Conservation (phyloP, 148 eudicot genomes). For the Camellia japonica region DNA sequence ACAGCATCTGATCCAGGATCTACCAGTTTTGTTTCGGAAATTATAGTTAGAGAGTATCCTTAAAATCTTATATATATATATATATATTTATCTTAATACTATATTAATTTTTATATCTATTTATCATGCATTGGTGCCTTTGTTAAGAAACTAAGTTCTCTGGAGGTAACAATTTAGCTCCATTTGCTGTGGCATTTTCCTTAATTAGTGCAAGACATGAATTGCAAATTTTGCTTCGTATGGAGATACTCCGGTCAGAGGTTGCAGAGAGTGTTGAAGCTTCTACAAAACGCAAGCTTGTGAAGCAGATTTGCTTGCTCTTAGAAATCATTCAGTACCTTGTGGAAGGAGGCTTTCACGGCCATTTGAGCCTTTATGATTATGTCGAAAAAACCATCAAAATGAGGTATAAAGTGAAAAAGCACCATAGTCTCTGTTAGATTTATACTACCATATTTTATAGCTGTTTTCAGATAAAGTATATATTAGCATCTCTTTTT, state of each 20-base stretch:
- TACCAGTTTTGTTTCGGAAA: conserved; percentile 26
- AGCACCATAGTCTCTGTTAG: background rate
- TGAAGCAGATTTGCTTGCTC: conserved; percentile 76
- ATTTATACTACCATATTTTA: background rate
- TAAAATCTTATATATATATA: conserved; percentile 8
- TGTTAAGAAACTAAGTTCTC: background rate
- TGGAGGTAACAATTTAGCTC: background rate
- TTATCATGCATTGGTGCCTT: background rate
- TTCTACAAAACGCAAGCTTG: conserved; percentile 55
- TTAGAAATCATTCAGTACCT: conserved; percentile 78
- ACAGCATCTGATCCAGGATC: conserved; percentile 21
- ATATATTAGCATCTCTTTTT: background rate
- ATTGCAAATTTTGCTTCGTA: conserved; percentile 78
- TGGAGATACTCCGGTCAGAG: conserved; percentile 81
- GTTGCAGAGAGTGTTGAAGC: conserved; percentile 42
- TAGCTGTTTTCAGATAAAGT: background rate
- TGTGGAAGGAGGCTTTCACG: conserved; percentile 87
- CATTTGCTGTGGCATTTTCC: conserved; percentile 27
- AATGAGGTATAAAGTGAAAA: conserved; percentile 49
- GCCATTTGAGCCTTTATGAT: conserved; percentile 67
- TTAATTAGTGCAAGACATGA: conserved; percentile 67
- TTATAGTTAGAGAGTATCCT: conserved; percentile 86
- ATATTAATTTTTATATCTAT: background rate
- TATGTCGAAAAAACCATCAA: conserved; percentile 63
- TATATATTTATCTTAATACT: background rate